Conservation (phyloP, 305 asterid genomes). For the Solanum aculeatissimum region DNA sequence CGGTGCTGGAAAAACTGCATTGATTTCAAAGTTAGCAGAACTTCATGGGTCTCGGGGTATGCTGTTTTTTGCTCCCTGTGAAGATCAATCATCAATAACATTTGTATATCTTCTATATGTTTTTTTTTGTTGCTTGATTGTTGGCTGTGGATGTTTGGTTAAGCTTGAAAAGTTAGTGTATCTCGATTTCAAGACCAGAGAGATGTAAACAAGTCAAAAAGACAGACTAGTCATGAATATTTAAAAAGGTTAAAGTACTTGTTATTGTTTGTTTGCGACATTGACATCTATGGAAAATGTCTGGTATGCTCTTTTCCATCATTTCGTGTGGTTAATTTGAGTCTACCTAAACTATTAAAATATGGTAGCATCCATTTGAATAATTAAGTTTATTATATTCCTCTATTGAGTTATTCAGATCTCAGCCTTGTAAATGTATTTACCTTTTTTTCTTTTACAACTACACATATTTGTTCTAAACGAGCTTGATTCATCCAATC, state of each 20-base stretch:
- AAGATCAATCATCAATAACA: background rate
- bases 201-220: background rate
- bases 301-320: background rate
- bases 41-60: constrained; percentile 26
- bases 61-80: background rate
- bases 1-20: constrained; percentile 88
- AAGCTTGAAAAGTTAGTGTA: background rate
- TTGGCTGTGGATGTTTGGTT: background rate
- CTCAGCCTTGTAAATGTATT: background rate
- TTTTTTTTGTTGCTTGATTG: background rate
- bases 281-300: background rate
- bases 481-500: background rate
- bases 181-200: background rate
- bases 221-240: background rate
- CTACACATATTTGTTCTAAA: background rate
- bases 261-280: background rate
- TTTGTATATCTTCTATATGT: background rate
- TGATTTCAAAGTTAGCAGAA: constrained; percentile 54
- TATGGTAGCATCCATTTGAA: background rate
- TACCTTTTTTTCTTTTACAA: background rate
- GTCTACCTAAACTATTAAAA: background rate
- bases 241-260: background rate
- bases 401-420: background rate
- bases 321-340: background rate
- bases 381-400: background rate